Evolutionary conservation across 176 grass and related monocot species (phyloP).

Genomic region (Ananas comosus): DNA sequence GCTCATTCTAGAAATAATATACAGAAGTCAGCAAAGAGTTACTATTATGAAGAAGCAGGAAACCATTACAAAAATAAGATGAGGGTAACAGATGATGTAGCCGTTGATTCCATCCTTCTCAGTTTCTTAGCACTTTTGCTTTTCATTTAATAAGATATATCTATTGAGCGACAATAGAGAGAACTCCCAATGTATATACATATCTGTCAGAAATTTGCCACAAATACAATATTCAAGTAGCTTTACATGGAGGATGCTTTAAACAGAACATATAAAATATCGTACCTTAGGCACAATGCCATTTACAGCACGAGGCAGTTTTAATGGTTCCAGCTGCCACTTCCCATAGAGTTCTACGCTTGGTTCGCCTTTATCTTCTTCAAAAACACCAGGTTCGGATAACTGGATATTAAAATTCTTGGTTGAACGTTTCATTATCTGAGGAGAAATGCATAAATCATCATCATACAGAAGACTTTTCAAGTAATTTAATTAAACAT

Average conservation of each 20-base stretch:
- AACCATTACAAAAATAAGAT: no score
- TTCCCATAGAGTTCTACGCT: slow-evolving; percentile 69
- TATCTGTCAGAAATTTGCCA: no score
- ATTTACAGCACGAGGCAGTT: slow-evolving; percentile 67
- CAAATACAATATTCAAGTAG: slow-evolving; percentile 9
- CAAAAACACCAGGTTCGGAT: slow-evolving; percentile 29
- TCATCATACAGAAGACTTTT: slow-evolving; percentile 11
- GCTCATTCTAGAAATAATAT: slow-evolving; percentile 57
- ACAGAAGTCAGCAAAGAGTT: not conserved
- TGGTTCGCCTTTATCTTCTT: slow-evolving; percentile 38
- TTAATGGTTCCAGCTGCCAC: slow-evolving; percentile 80
- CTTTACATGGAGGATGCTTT: slow-evolving; percentile 5
- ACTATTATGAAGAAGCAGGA: not conserved
- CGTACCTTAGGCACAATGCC: slow-evolving; percentile 87
- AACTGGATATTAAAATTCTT: slow-evolving; percentile 39
- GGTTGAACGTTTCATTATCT: slow-evolving; percentile 64
- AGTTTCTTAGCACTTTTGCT: not conserved
- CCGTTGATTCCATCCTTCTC: no score
- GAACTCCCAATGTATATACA: no score
- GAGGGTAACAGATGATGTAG: no score
- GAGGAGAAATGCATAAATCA: slow-evolving; percentile 17
- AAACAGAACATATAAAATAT: not conserved
- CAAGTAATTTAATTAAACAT: not conserved
- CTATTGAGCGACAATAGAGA: not conserved
- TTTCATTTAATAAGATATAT: not conserved